These are phyloP conservation scores for Ascochyta lentis DNA, from an alignment of 2,329 filamentous ascomycete genomes.

Conservation along the genomic window DNA sequence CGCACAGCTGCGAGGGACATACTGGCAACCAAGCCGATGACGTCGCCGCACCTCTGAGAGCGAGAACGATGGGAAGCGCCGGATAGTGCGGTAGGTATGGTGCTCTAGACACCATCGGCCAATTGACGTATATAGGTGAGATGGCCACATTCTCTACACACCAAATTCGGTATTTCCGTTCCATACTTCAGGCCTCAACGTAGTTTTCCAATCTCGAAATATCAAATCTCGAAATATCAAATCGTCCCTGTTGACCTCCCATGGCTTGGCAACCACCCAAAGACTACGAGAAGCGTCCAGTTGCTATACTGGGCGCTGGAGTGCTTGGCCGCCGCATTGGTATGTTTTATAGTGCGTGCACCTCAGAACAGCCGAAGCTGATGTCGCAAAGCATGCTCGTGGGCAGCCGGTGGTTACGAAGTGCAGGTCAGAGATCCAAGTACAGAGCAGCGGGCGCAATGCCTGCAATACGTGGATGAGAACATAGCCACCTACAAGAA, in stretches of 20 bases:
- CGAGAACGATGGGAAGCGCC: constrained; percentile 1
- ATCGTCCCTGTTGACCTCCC: neutral
- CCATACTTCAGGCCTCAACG: neutral
- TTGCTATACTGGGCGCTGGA: constrained; percentile 25
- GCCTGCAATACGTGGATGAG: constrained; percentile 50
- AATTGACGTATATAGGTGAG: constrained; percentile 6
- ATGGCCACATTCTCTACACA: neutral
- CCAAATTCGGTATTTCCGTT: neutral
- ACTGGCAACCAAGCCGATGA: neutral
- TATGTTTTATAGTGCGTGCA: neutral
- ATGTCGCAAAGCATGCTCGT: constrained; percentile 27
- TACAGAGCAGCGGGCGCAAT: constrained; percentile 44
- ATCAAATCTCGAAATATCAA: no score
- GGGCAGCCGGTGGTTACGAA: constrained; percentile 53
- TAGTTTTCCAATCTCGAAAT: neutral
- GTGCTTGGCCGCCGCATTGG: constrained; percentile 26
- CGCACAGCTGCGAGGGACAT: neutral
- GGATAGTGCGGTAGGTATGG: constrained; percentile 11
- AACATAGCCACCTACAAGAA: constrained; percentile 32
- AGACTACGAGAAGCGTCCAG: constrained; percentile 12
- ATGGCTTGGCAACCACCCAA: constrained; percentile 17
- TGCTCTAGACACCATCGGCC: neutral
- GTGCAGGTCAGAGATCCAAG: constrained; percentile 54
- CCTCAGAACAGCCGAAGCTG: neutral
- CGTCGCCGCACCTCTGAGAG: neutral